Conservation (phyloP, 2,329 filamentous ascomycete genomes). For the Exophiala phaeomuriformis region DNA sequence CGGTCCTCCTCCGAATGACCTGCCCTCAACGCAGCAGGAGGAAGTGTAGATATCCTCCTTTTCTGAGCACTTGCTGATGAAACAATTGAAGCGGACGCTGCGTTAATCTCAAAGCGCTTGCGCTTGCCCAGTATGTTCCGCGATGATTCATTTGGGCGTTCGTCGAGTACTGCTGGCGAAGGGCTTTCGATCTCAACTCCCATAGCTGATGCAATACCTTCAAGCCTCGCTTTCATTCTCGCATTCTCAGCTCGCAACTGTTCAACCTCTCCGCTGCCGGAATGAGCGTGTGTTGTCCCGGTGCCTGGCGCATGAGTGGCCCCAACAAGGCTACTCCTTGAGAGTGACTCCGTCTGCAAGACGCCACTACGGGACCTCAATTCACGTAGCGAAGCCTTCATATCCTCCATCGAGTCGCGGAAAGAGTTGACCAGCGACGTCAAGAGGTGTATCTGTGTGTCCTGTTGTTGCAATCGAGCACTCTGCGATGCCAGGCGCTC, state of each 20-base stretch:
- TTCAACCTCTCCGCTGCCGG: conserved; percentile 13
- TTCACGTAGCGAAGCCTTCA: conserved; percentile 15
- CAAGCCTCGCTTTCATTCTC: conserved; percentile 19
- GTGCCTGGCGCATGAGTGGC: conserved; percentile 9
- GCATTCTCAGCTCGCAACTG: conserved; percentile 22
- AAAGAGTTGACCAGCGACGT: conserved; percentile 17
- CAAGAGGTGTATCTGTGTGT: conserved; percentile 16
- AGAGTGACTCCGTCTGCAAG: neutral
- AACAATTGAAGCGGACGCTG: too few relatives aligned
- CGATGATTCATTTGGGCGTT: neutral
- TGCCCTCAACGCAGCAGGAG: too few relatives aligned
- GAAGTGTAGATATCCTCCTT: too few relatives aligned
- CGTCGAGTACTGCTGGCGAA: neutral
- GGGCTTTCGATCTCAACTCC: neutral
- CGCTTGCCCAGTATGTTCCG: conserved; percentile 17
- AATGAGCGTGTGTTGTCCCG: conserved; percentile 9
- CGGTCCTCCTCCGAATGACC: too few relatives aligned
- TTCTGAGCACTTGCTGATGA: too few relatives aligned
- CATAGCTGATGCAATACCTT: conserved; percentile 16
- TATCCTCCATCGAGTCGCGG: conserved; percentile 14
- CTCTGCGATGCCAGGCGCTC: conserved; percentile 9
- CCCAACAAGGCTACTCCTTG: neutral
- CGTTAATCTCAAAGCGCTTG: conserved; percentile 6
- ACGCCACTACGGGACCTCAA: conserved; percentile 5
- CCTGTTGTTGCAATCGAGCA: conserved; percentile 12